Evolutionary conservation across 1,284 basidiomycete genomes (phyloP).

Genomic region (Fomitopsis palustris): DNA sequence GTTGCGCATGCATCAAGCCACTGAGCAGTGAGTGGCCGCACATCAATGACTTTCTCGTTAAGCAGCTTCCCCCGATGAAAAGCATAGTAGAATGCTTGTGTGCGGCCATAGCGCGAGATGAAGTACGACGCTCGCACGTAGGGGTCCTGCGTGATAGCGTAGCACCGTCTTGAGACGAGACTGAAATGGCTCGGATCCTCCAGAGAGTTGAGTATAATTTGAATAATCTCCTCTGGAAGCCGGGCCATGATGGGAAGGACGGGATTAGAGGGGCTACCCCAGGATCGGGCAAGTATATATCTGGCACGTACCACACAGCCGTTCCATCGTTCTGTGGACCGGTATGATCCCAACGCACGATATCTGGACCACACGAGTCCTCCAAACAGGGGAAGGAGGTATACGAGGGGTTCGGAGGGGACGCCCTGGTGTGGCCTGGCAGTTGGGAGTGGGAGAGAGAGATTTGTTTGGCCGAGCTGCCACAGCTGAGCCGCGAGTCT

Average conservation of each 20-base stretch:
- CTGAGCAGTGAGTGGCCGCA: constrained; percentile 36
- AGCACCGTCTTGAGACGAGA: constrained; percentile 52
- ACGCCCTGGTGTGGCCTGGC: neutral
- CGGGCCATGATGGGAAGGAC: constrained; percentile 5
- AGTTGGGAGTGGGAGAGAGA: constrained; percentile 6
- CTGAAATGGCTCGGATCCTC: constrained; percentile 58
- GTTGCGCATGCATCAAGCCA: neutral
- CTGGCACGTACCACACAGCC: constrained; percentile 53
- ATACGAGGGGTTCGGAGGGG: constrained; percentile 7
- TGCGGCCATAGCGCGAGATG: constrained; percentile 61
- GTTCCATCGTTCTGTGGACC: constrained; percentile 41
- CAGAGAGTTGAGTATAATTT: constrained; percentile 69
- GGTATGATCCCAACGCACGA: neutral
- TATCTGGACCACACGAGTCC: constrained; percentile 1
- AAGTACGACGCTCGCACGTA: constrained; percentile 76
- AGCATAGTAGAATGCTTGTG: constrained; percentile 68
- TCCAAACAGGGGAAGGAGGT: neutral
- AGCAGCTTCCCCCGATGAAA: constrained; percentile 64
- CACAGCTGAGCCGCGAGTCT: constrained; percentile 9
- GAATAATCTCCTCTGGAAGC: constrained; percentile 61
- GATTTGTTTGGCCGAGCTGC: constrained; percentile 14
- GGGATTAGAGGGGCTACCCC: constrained; percentile 5
- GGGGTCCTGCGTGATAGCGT: constrained; percentile 63
- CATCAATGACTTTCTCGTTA: constrained; percentile 64
- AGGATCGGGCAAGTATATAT: constrained; percentile 6